Base-by-base conservation (phyloP, 169 alveolate genomes). In the Cryptosporidium baileyi region DNA sequence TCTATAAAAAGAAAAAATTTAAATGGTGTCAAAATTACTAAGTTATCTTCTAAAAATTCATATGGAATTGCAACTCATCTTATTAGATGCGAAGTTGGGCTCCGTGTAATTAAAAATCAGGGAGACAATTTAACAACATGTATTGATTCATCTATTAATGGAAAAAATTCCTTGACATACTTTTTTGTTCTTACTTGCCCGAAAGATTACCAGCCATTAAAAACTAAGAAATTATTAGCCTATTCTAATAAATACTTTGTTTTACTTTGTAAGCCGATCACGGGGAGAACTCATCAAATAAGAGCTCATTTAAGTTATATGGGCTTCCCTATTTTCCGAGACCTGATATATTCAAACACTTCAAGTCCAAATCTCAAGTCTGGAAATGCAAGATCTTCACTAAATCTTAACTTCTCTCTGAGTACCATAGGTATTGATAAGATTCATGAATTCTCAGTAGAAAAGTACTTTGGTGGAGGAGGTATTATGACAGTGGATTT, bases 241-340 rank as follows among this genome's bases (percentile, higher is more conserved):
- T 67, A 40, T 32, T 88, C 80, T 34, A 81, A 26, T 8, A 11
- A 47, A 3, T 9, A 96, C 91, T 93, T 98, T 11, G 93, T 96
- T 9, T 85, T 96, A 2, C 90, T 95, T 63, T 95, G 99, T 63
- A 93, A 92, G 40, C 99, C 99, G 3, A 90, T 95, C 62, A 97
- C 99, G 0, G 99, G 99, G 44, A 91, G 99, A 62, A 97, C 99
- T 3, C 99, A 97, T 85, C 97, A 97, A 90, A 97, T 97, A 15
- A 91, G 99, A 88, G 98, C 97, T n/a, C 99, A 97, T 91, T 91
- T 96, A 43, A 89, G 93, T 60, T 82, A 82, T 80, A 63, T 97
- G 30, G 98, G 98, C 0, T 93, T 90, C 80, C 98, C 99, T 11
- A 97, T 97, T 22, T 90, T 92, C 11, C 92, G 92, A 89, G 98